These are phyloP conservation scores for Zelopaecilomyces penicillatus DNA, from an alignment of 2,329 filamentous ascomycete species.

Conservation along the genomic window DNA sequence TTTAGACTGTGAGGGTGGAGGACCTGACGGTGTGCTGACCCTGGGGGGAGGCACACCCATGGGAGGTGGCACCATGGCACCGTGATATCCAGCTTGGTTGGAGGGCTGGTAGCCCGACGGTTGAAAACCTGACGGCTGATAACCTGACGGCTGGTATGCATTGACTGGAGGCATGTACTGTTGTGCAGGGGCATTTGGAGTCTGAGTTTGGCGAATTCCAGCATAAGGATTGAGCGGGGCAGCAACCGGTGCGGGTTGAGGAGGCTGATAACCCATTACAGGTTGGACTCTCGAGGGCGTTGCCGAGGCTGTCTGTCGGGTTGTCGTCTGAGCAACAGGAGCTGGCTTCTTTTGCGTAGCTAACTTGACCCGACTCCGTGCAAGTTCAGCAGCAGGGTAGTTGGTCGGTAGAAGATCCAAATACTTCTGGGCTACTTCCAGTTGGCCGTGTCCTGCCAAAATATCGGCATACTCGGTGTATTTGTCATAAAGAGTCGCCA, in stretches of 20 bases:
- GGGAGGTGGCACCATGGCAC: slow-evolving; percentile 25
- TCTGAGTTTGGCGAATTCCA: slow-evolving; percentile 12
- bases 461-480: slow-evolving; percentile 97
- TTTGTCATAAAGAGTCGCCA: slow-evolving; percentile 80
- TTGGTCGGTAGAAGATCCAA: slow-evolving; percentile 74
- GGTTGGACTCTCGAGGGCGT: slow-evolving; percentile 34
- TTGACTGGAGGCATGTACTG: slow-evolving; percentile 31
- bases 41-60: slow-evolving; percentile 34
- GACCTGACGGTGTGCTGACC: slow-evolving; percentile 57
- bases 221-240: slow-evolving; percentile 22
- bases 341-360: slow-evolving; percentile 53
- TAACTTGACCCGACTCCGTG: slow-evolving; percentile 74
- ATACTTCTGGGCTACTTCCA: slow-evolving; percentile 83
- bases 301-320: slow-evolving; percentile 22
- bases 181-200: slow-evolving; percentile 20
- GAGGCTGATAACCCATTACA: slow-evolving; percentile 39
- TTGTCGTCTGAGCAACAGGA: slow-evolving; percentile 16
- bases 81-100: slow-evolving; percentile 28
- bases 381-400: slow-evolving; percentile 81
- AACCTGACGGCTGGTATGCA: slow-evolving; percentile 23
- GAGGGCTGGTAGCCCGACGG: slow-evolving; percentile 44
- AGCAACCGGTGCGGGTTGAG: slow-evolving; percentile 26
- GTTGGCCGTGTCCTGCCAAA: slow-evolving; percentile 78
- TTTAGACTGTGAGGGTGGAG: slow-evolving; percentile 61
- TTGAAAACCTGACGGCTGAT: slow-evolving; percentile 25